Evolutionary conservation across 2,329 filamentous ascomycete genomes (phyloP).

Genomic region (Elsinoe necatrix): DNA sequence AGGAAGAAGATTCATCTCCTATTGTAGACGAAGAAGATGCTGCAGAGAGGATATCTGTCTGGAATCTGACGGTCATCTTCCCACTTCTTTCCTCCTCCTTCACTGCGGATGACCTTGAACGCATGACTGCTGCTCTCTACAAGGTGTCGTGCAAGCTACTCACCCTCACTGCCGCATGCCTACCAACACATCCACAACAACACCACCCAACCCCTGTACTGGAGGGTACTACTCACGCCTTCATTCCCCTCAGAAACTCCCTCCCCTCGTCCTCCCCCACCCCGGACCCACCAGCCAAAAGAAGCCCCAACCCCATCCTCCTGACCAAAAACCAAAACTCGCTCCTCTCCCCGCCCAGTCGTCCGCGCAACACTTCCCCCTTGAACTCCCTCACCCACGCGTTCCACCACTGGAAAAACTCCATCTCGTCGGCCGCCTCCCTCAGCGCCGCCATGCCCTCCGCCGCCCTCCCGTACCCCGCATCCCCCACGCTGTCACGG

Average conservation of each 20-base stretch:
- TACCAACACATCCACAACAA: no score
- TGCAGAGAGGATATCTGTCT: slow-evolving; percentile 10
- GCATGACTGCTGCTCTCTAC: neutral
- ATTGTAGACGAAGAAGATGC: slow-evolving; percentile 9
- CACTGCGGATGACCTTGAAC: neutral
- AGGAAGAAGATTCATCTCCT: neutral
- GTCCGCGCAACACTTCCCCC: slow-evolving; percentile 56
- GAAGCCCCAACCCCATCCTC: slow-evolving; percentile 58
- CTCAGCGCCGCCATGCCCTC: slow-evolving; percentile 73
- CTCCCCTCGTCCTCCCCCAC: slow-evolving; percentile 59
- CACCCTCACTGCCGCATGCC: neutral
- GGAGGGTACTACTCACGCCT: no score
- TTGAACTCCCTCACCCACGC: slow-evolving; percentile 64
- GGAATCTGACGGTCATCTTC: slow-evolving; percentile 3
- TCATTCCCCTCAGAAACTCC: slow-evolving; percentile 22
- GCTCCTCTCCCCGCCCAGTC: slow-evolving; percentile 65
- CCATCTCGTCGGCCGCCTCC: slow-evolving; percentile 64
- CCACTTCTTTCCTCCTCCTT: neutral
- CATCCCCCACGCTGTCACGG: slow-evolving; percentile 63
- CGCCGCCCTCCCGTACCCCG: slow-evolving; percentile 62
- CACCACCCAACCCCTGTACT: no score
- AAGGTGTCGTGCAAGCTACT: neutral
- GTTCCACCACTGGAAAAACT: slow-evolving; percentile 72
- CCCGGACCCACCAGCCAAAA: slow-evolving; percentile 61
- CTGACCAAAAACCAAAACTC: slow-evolving; percentile 77